A percentile compares a stretch with the other conserved stretches of the same genome.
Evolutionary conservation across 352 stramenopile genomes (phyloP).

Genomic region (Phytopythium chamaehyphon): DNA sequence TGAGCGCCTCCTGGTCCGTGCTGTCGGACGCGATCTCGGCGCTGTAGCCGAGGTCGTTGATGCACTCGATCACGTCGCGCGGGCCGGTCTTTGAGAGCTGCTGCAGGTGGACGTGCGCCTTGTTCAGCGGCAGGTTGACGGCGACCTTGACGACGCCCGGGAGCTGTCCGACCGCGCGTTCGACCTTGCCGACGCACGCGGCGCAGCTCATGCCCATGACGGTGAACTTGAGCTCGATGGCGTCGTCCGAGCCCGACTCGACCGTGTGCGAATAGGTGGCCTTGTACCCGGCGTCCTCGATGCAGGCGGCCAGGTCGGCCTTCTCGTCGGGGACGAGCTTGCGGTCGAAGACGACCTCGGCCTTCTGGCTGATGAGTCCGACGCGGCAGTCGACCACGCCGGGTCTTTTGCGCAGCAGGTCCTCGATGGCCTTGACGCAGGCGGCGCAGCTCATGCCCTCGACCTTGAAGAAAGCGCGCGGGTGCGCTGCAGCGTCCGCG

Average conservation of each 20-base stretch:
- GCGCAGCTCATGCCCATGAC: constrained; percentile 66
- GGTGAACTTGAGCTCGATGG: constrained; percentile 75
- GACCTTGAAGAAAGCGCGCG: constrained; percentile 76
- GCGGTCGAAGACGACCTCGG: constrained; percentile 79
- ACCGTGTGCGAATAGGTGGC: constrained; percentile 74
- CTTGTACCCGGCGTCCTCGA: constrained; percentile 74
- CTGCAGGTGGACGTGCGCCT: constrained; percentile 74
- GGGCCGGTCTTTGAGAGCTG: constrained; percentile 72
- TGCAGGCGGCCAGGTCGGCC: constrained; percentile 42
- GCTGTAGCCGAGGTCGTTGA: constrained; percentile 57
- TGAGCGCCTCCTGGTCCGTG: constrained; percentile 59
- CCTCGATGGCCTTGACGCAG: constrained; percentile 86
- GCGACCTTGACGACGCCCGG: constrained; percentile 68
- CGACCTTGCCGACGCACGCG: constrained; percentile 62
- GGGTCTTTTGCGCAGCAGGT: constrained; percentile 51
- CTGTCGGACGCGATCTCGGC: constrained; percentile 49
- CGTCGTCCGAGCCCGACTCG: constrained; percentile 72
- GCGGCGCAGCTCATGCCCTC: constrained; percentile 86
- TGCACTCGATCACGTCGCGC: constrained; percentile 67
- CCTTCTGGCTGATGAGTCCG: constrained; percentile 83
- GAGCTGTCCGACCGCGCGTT: constrained; percentile 55
- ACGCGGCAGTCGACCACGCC: constrained; percentile 79
- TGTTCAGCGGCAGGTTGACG: constrained; percentile 62
- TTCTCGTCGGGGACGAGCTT: constrained; percentile 58
- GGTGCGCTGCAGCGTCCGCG: constrained; percentile 30